These are phyloP conservation scores for Ganoderma lucidum DNA, from an alignment of 1,284 basidiomycete species.

Conservation along the genomic window DNA sequence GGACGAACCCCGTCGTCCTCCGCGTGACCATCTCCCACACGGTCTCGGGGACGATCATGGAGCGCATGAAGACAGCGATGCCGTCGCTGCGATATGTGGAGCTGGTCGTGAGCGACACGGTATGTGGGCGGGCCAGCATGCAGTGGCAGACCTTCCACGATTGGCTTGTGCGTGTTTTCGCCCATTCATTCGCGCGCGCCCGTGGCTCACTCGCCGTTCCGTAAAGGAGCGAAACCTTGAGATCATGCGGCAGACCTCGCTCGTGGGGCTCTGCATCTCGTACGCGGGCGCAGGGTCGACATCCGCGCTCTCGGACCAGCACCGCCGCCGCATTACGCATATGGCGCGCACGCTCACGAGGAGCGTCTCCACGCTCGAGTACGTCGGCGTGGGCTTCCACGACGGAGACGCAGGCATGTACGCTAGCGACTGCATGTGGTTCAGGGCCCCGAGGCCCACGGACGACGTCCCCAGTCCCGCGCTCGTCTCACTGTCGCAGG, in stretches of 20 bases:
- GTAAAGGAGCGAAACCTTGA: conserved; percentile 30
- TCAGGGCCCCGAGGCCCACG: conserved; percentile 22
- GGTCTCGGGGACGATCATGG: conserved; percentile 23
- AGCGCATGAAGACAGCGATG: conserved; percentile 30
- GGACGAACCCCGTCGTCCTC: conserved; percentile 34
- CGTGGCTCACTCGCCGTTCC: conserved; percentile 14
- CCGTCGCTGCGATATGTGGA: conserved; percentile 34
- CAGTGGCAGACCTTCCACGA: conserved; percentile 23
- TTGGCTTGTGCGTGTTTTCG: conserved; percentile 31
- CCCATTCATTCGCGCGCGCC: conserved; percentile 1
- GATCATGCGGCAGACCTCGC: conserved; percentile 28
- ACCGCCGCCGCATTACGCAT: conserved; percentile 14
- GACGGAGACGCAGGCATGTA: conserved; percentile 25
- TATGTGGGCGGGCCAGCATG: conserved; percentile 18
- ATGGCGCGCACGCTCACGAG: conserved; percentile 28
- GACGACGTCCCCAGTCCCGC: conserved; percentile 17
- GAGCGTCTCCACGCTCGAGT: conserved; percentile 29
- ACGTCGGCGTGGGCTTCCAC: conserved; percentile 30
- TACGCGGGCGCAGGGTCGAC: conserved; percentile 22
- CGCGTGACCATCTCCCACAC: conserved; percentile 29
- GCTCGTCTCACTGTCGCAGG: conserved; percentile 25
- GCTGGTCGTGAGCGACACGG: conserved; percentile 27
- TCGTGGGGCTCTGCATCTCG: conserved; percentile 30
- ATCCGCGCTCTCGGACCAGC: conserved; percentile 14
- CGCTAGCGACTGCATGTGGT: conserved; percentile 28